Conservation (phyloP, 148 eudicot genomes). For the Fallopia convolvulus region DNA sequence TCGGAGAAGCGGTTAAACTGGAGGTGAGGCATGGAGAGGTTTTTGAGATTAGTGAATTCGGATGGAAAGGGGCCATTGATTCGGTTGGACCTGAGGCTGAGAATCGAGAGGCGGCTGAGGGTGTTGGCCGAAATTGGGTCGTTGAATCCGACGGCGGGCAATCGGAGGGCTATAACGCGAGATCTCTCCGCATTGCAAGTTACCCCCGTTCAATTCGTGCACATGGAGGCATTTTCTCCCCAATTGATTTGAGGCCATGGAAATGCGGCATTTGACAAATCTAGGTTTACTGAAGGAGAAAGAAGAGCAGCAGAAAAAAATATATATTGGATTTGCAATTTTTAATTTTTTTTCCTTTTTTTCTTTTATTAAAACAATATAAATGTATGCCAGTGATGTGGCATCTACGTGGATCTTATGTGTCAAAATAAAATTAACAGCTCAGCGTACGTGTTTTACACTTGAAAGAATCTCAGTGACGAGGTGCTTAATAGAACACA, state of each 20-base stretch:
- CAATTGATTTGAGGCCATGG: conserved; percentile 42
- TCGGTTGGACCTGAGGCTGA: conserved; percentile 71
- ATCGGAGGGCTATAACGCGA: conserved; percentile 44
- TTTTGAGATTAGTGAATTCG: conserved; percentile 46
- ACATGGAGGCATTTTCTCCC: conserved; percentile 35
- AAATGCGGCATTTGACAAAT: conserved; percentile 32
- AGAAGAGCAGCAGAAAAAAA: too few relatives aligned
- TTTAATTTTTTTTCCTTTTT: too few relatives aligned
- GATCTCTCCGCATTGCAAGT: conserved; percentile 40
- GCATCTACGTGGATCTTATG: too few relatives aligned
- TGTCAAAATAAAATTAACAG: too few relatives aligned
- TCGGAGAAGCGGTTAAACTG: conserved; percentile 63
- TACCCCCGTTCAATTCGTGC: conserved; percentile 72
- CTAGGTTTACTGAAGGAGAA: too few relatives aligned
- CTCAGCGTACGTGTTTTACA: too few relatives aligned
- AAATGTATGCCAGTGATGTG: too few relatives aligned
- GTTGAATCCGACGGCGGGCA: conserved; percentile 69
- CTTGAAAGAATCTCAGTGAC: too few relatives aligned
- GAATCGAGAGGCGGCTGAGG: conserved; percentile 49
- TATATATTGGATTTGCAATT: too few relatives aligned
- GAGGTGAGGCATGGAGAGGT: conserved; percentile 55
- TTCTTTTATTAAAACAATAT: too few relatives aligned
- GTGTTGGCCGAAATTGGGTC: conserved; percentile 64
- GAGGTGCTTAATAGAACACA: too few relatives aligned
- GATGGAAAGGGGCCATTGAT: conserved; percentile 61